Base-by-base conservation (phyloP, 495 filamentous ascomycete species). In the Xeromyces bisporus region DNA sequence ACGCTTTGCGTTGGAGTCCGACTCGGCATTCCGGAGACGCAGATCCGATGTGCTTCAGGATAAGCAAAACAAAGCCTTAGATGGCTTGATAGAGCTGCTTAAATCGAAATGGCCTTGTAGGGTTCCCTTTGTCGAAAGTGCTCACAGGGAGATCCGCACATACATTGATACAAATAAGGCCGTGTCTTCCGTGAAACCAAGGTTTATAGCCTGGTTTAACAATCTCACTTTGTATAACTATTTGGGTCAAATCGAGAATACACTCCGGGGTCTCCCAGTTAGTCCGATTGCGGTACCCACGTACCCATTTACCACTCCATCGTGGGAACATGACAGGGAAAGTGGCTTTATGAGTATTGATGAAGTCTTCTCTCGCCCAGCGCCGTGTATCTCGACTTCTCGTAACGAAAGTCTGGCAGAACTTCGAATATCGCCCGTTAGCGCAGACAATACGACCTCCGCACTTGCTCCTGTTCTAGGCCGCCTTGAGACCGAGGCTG, bases 181-280 rank as follows among this genome's bases (percentile, higher is more conserved):
- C 1, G 36, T 39, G 32, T 15, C 10, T 0, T 1, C 3, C 2
- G 33, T 31, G 8, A 6, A 18, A 1, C 2, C 7, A 25, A 23
- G 5, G 1, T 39, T 43, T 9, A 11, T 7, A 2, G 20, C 3
- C 14, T 43, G 40, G 40, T 36, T 33, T 14, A n/a, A 33, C 8
- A 43, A 43, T 20, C 23, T 18, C 15, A 24, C 35, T 9, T 27
- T 43, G 16, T 1, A 21, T 10, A 6, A 26, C 8, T 42, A 42
- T 28, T 13, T 42, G 5, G 7, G 3, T 3, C 9, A 11, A 4
- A 13, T 42, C 10, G 9, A 21, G 9, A 17, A 11, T 17, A 5
- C 29, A 1, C 18, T 41, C 9, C 13, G 15, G 7, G 1, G 4
- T 8, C 30, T 33, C 10, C 4, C 13, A 11, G 18, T 31, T 15